Base-by-base conservation (phyloP, 2,329 filamentous ascomycete species). In the Amauroascus verrucosus region DNA sequence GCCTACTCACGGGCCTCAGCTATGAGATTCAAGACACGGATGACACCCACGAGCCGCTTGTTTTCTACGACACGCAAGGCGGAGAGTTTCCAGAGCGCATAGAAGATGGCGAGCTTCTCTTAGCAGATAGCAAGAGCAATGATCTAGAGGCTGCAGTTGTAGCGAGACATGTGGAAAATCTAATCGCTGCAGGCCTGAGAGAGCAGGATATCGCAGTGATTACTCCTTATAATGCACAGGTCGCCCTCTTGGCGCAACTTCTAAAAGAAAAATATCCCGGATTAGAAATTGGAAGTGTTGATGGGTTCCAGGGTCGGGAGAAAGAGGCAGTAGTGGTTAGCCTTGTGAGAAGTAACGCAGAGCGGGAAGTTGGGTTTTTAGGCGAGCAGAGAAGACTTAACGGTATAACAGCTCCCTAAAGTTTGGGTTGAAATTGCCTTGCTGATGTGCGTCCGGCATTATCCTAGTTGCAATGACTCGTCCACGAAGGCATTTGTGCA, bases 1-100 rank as follows among this genome's bases (percentile, higher is more conserved):
- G 90, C 14, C 71, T 96, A 6, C 77, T 98, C 7, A 84, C 76
- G 49, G 85, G 89, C 58, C 69, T 98, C 3, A 80, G 84, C 0
- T 95, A 95, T 65, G 80, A 80, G 8, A 84, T 96, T 0, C 65
- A 81, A 54, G 84, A 86, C 49, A 89, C 80, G 0, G 93, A 97
- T 58, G 88, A 98, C 62, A 97, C 91, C 0, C 79, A 71, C 46
- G 88, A 95, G 68, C 87, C 93, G 0, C 71, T 98, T 1, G 80
- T 98, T 8, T 97, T 97, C 69, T 94, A 88, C 67, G 93, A 98
- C 65, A 98, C 93, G 0, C 93, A 97, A 68, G 93, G 93, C 8
- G 93, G 90, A 0, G 87, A 94, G 63, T 96, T 91, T 56, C 83
- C 86, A 0, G 90, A 97, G 72, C 84, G 81, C 65, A 82, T 79